Percentiles rank a stretch among this genome's conserved stretches.
These are phyloP conservation scores for Dryadomyces sulphureus DNA, from an alignment of 2,329 filamentous ascomycete species.

Conservation along the genomic window DNA sequence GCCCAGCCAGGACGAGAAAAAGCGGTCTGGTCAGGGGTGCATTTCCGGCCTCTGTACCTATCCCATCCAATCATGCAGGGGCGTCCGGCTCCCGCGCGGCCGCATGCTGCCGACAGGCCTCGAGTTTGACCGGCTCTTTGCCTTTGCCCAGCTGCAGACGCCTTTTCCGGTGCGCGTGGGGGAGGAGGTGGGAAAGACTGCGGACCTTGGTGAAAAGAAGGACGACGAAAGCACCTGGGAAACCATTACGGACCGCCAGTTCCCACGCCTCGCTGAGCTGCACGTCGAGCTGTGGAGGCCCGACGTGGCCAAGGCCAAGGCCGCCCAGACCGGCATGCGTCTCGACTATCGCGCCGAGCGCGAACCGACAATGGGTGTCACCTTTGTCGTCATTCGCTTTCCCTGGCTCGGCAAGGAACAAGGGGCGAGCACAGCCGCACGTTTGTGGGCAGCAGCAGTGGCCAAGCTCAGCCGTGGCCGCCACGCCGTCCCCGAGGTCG, in stretches of 20 bases:
- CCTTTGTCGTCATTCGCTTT: conserved; percentile 53
- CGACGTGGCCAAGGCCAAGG: conserved; percentile 39
- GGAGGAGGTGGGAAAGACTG: neutral
- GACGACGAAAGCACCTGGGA: conserved; percentile 36
- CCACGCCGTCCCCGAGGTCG: conserved; percentile 39
- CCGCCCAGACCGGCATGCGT: conserved; percentile 17
- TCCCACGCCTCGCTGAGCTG: conserved; percentile 57
- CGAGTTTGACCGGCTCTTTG: conserved; percentile 69
- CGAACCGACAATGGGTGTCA: conserved; percentile 27
- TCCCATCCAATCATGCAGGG: conserved; percentile 69
- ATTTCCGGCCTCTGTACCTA: conserved; percentile 61
- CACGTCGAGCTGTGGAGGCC: conserved; percentile 54
- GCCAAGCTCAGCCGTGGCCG: conserved; percentile 37
- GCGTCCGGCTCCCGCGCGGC: conserved; percentile 54
- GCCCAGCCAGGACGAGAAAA: conserved; percentile 16
- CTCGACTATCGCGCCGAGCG: conserved; percentile 17
- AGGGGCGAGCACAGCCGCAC: conserved; percentile 31
- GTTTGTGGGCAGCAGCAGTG: conserved; percentile 23
- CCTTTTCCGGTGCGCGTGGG: conserved; percentile 27
- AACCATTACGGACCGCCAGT: conserved; percentile 55
- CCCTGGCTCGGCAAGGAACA: conserved; percentile 31
- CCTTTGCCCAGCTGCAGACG: conserved; percentile 54
- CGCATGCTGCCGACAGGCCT: conserved; percentile 55
- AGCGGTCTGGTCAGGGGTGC: too few relatives aligned
- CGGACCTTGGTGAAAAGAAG: conserved; percentile 22